These are phyloP conservation scores for Acmispon strigosus DNA, from an alignment of 306 rosid species.

Conservation along the genomic window DNA sequence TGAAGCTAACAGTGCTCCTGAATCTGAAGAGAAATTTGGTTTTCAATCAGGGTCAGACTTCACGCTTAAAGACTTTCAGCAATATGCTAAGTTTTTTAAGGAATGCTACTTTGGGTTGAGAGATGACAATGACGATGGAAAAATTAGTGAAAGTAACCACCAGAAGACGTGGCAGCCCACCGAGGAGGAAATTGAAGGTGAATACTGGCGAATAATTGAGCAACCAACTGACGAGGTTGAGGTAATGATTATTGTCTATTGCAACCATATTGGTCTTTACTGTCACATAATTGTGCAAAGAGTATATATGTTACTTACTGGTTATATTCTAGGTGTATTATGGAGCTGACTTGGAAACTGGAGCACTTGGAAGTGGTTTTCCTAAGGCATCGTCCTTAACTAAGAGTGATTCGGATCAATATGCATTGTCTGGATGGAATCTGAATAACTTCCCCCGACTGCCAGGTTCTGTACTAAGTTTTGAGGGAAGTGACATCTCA, in stretches of 20 bases:
- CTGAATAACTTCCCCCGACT: constrained; percentile 81
- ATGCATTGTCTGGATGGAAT: constrained; percentile 85
- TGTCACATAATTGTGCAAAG: background rate
- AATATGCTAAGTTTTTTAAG: constrained; percentile 50
- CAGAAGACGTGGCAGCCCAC: constrained; percentile 46
- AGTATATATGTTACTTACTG: constrained; percentile 6
- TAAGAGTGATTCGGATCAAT: constrained; percentile 37
- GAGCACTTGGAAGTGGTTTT: constrained; percentile 86
- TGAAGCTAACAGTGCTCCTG: constrained; percentile 48
- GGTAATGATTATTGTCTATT: constrained; percentile 37
- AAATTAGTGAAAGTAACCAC: constrained; percentile 20
- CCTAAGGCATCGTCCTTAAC: constrained; percentile 55
- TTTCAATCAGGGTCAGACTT: constrained; percentile 75
- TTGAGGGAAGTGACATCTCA: constrained; percentile 86
- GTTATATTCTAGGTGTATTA: constrained; percentile 60
- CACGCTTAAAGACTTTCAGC: constrained; percentile 66
- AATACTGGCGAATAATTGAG: constrained; percentile 94
- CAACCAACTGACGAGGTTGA: constrained; percentile 86
- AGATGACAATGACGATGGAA: constrained; percentile 29
- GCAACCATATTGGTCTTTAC: background rate
- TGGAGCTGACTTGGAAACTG: constrained; percentile 95
- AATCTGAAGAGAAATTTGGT: constrained; percentile 73
- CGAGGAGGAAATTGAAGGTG: constrained; percentile 88
- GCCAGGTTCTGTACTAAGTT: constrained; percentile 79
- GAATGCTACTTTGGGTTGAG: constrained; percentile 62